Base-by-base conservation (phyloP, 345 rosid genomes). In the Boechera retrofracta region DNA sequence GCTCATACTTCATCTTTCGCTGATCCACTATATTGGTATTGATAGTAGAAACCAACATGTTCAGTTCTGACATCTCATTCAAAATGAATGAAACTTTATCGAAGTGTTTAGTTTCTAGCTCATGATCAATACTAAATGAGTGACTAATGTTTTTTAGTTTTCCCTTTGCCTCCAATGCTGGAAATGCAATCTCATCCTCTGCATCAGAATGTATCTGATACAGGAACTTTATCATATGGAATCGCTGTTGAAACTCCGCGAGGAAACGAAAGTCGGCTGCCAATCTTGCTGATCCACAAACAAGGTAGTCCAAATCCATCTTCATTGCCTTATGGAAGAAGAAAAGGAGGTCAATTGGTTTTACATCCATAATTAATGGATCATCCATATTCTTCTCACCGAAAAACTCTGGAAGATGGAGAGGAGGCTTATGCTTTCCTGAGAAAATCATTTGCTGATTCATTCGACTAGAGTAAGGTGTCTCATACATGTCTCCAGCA, bases 101-200 rank as follows among this genome's bases (percentile, higher is more conserved):
- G 26, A 94, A 88, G 76, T 81, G 67, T 64, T 85, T 80, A 54
- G 49, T 77, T 71, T 90, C 90, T 56, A 87, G 70, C 71, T 86
- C 82, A 76, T 94, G 97, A 78, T 91, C 97, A 63, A 90, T 85
- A 32, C 85, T 74, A 57, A 87, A 94, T 5, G 93, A 87, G 62
- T 65, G 85, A 71, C 88, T 84, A 49, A 94, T 86, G 28, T 91
- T 90, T 73, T 72, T 81, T 10, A 84, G 75, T 47, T 87, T 72
- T 54, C 89, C 92, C 80, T 87, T 86, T 16, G 87, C 86, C 85
- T 94, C 96, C 49, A 94, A 38, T 18, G 90, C 93, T 72, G 97
- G 98, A 82, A 91, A 91, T 13, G 90, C 92, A 49, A 89, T 78
- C 81, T 91, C 96, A 74, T 91, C 98, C 75, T 94, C 97, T 3